phyloP scores from a whole-genome alignment of 2,329 filamentous ascomycete species.

The Colletotrichum simmondsii region DNA sequence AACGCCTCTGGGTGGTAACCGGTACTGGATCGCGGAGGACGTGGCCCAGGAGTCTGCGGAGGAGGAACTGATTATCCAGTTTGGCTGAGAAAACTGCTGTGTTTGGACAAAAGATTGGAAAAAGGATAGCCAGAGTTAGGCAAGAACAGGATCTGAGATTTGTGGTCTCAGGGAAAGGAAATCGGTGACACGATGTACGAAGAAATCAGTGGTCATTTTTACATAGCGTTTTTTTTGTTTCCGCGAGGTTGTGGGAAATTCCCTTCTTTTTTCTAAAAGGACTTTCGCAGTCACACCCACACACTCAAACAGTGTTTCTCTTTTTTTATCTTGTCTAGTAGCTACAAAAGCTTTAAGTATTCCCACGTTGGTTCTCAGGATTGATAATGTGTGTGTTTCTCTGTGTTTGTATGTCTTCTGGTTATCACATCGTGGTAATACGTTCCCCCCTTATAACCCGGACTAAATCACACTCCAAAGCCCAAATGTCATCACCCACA shows the following conservation, averaged over 20 bases:
- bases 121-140: neutral
- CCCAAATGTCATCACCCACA: neutral
- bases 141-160: neutral
- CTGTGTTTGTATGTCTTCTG: neutral
- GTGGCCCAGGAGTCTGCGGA: neutral
- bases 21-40: constrained; percentile 19
- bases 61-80: constrained; percentile 9
- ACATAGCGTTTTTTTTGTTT: neutral
- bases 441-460: neutral
- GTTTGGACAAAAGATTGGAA: neutral
- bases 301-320: neutral
- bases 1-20: constrained; percentile 11
- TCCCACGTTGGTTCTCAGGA: neutral
- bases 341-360: neutral
- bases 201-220: neutral
- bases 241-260: neutral
- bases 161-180: neutral
- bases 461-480: neutral
- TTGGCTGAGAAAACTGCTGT: neutral
- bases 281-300: neutral
- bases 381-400: too few species aligned
- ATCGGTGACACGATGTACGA: neutral
- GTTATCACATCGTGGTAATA: neutral
- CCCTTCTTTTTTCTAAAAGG: neutral
- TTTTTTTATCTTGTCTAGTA: neutral